Conservation (phyloP, 371 early-diverging fungal genomes). For the Saksenaea oblongispora region DNA sequence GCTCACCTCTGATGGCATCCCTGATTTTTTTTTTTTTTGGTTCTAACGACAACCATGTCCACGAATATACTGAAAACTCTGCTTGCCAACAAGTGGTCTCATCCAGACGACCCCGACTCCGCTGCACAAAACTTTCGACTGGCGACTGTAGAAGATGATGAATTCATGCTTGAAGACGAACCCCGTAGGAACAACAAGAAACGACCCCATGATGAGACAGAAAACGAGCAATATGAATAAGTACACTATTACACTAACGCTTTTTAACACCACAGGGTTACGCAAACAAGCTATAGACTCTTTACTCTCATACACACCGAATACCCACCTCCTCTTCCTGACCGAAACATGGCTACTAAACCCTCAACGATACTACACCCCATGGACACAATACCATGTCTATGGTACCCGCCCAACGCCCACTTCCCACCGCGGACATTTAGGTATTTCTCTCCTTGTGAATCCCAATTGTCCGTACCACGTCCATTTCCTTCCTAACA, state of each 20-base stretch:
- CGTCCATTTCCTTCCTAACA: not conserved
- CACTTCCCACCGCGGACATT: not conserved
- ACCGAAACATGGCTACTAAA: slow-evolving; percentile 18
- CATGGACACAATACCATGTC: slow-evolving; percentile 11
- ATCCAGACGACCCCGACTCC: not conserved
- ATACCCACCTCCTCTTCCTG: slow-evolving; percentile 10
- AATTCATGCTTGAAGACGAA: not conserved
- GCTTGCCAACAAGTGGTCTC: not conserved
- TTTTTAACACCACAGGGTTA: slow-evolving; percentile 12
- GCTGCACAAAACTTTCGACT: too few species aligned
- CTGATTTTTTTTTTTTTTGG: too few species aligned
- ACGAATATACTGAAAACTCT: too few species aligned
- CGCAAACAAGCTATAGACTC: slow-evolving; percentile 8
- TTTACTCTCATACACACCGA: not conserved
- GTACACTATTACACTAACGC: not conserved
- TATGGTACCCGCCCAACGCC: not conserved
- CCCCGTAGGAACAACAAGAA: not conserved
- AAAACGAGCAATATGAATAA: not conserved
- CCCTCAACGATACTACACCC: not conserved
- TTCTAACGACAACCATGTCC: too few species aligned
- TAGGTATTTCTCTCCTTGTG: slow-evolving; percentile 7
- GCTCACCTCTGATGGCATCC: too few species aligned
- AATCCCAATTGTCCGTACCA: not conserved
- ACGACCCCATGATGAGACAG: not conserved
- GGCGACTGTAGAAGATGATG: not conserved